Conservation (phyloP, 2,329 filamentous ascomycete genomes). For the Lecanosticta acicola region DNA sequence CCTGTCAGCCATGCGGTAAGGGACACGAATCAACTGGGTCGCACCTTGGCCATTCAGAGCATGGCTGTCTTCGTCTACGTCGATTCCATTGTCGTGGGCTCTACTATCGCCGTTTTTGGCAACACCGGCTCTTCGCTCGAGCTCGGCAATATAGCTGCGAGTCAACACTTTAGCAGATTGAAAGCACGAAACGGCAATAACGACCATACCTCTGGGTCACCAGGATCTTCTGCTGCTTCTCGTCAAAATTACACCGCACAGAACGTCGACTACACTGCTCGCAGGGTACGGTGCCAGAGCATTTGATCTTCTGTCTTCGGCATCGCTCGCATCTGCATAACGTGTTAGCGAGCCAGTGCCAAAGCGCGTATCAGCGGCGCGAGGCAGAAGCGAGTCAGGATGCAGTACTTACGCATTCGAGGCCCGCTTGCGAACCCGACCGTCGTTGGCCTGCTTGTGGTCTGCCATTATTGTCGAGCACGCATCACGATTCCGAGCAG, state of each 20-base stretch:
- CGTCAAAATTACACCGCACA: conserved; percentile 41
- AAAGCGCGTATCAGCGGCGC: not conserved
- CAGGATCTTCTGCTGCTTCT: conserved; percentile 46
- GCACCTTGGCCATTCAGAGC: no score
- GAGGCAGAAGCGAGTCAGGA: not conserved
- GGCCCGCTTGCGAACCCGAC: conserved; percentile 10
- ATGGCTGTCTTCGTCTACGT: not conserved
- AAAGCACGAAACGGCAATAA: not conserved
- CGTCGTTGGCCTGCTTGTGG: not conserved
- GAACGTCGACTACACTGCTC: conserved; percentile 42
- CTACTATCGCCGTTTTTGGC: not conserved
- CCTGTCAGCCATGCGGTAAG: conserved; percentile 1
- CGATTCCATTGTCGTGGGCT: not conserved
- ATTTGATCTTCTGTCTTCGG: conserved; percentile 44
- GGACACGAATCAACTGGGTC: no score
- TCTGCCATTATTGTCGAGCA: not conserved
- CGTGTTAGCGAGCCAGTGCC: not conserved
- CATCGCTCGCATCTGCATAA: conserved; percentile 40
- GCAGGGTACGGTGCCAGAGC: conserved; percentile 41
- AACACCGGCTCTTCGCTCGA: conserved; percentile 14
- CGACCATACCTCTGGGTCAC: conserved; percentile 36
- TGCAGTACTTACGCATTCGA: conserved; percentile 10
- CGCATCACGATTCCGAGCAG: not conserved
- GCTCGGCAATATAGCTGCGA: conserved; percentile 16
- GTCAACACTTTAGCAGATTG: no score